These are phyloP conservation scores for Ustulina deusta DNA, from an alignment of 2,329 filamentous ascomycete species.

Conservation along the genomic window DNA sequence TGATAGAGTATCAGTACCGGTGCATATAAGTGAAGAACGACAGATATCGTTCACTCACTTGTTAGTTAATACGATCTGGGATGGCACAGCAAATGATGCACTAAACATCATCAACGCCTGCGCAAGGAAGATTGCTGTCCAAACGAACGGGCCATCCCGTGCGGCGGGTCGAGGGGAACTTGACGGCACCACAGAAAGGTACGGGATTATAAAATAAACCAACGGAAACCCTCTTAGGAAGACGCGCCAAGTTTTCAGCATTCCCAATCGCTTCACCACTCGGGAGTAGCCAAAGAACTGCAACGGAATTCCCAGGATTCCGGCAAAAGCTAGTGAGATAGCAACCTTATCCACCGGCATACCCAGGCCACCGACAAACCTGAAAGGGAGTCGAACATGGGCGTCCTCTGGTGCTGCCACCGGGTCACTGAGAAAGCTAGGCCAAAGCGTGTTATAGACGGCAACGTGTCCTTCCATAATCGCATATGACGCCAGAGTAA, in stretches of 20 bases:
- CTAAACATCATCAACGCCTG: constrained; percentile 32
- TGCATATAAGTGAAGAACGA: not conserved
- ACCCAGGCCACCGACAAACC: constrained; percentile 28
- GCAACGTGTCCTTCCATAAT: constrained; percentile 36
- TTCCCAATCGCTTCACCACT: constrained; percentile 28
- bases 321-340: constrained; percentile 30
- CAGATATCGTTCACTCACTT: constrained; percentile 28
- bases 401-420: constrained; percentile 19
- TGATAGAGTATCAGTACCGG: not conserved
- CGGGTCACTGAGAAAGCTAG: constrained; percentile 25
- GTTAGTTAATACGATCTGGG: constrained; percentile 33
- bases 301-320: constrained; percentile 30
- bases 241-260: constrained; percentile 31
- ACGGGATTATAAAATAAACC: constrained; percentile 31
- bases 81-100: constrained; percentile 32
- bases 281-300: constrained; percentile 30
- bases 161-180: constrained; percentile 25
- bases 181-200: constrained; percentile 30
- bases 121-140: constrained; percentile 29
- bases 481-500: constrained; percentile 24
- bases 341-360: constrained; percentile 30
- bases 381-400: constrained; percentile 30
- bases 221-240: constrained; percentile 33
- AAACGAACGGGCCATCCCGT: constrained; percentile 25
- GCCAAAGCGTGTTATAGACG: constrained; percentile 34